Conservation (phyloP, 2,329 filamentous ascomycete genomes). For the Helotiales sp. region DNA sequence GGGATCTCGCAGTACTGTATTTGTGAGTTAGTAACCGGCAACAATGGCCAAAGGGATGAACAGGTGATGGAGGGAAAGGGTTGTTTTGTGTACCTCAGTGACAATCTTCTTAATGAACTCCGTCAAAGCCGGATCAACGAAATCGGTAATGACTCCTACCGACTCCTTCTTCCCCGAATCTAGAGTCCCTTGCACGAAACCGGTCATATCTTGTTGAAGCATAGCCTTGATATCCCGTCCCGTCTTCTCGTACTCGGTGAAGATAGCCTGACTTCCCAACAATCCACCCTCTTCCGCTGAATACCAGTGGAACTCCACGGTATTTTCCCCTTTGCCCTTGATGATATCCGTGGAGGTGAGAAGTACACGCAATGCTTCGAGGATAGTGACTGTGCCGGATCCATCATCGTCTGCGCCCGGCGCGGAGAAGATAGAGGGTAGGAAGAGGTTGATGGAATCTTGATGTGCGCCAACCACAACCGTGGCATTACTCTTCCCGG, state of each 20-base stretch:
- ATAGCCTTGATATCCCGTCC: slow-evolving; percentile 86
- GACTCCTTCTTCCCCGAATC: slow-evolving; percentile 83
- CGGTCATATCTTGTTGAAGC: slow-evolving; percentile 99
- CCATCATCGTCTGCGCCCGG: slow-evolving; percentile 97
- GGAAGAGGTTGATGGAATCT: slow-evolving; percentile 91
- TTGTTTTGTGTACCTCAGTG: slow-evolving; percentile 64
- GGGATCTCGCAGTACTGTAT: slow-evolving; percentile 85
- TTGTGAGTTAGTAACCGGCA: slow-evolving; percentile 16
- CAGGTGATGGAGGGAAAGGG: too few relatives aligned
- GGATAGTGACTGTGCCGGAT: slow-evolving; percentile 89
- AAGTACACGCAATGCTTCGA: slow-evolving; percentile 85
- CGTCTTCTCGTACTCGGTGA: slow-evolving; percentile 76
- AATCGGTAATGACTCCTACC: slow-evolving; percentile 93
- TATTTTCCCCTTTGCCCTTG: slow-evolving; percentile 77
- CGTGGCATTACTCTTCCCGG: slow-evolving; percentile 82
- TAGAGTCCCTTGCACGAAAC: slow-evolving; percentile 81
- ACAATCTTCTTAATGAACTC: slow-evolving; percentile 90
- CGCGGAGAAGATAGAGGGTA: slow-evolving; percentile 81
- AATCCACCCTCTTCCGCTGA: slow-evolving; percentile 88
- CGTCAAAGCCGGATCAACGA: slow-evolving; percentile 81
- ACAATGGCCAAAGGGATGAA: not conserved
- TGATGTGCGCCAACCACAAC: slow-evolving; percentile 91
- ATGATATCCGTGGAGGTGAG: slow-evolving; percentile 74
- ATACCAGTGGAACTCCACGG: slow-evolving; percentile 97
- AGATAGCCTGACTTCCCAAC: slow-evolving; percentile 88